phyloP scores from a whole-genome alignment of 352 stramenopile species.

The Sclerospora graminicola region DNA sequence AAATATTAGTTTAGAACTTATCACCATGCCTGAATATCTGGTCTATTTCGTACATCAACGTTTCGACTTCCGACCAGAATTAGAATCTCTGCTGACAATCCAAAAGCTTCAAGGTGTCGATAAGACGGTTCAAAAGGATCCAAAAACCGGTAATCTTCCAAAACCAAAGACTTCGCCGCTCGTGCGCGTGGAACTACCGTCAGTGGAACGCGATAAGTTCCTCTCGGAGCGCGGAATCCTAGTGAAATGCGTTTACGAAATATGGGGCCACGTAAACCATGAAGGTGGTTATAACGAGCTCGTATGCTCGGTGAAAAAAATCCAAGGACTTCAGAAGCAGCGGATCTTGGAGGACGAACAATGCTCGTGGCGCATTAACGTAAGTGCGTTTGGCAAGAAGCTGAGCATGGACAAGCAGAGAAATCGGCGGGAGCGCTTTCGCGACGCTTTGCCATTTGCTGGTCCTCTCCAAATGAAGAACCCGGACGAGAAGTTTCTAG shows the following conservation, averaged over 20 bases:
- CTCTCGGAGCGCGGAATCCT: too few species aligned
- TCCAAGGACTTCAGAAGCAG: slow-evolving; percentile 26
- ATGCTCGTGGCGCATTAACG: slow-evolving; percentile 63
- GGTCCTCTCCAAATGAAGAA: slow-evolving; percentile 65
- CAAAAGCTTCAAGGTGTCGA: too few species aligned
- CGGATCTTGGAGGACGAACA: slow-evolving; percentile 30
- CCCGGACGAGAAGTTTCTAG: too few species aligned
- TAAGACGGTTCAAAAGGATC: slow-evolving; percentile 24
- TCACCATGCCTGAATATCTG: slow-evolving; percentile 54
- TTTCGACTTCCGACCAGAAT: slow-evolving; percentile 75
- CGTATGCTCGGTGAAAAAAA: too few species aligned
- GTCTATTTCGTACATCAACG: too few species aligned
- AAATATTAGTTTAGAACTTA: background rate
- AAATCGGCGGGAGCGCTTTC: slow-evolving; percentile 35
- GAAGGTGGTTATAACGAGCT: too few species aligned
- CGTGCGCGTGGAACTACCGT: too few species aligned
- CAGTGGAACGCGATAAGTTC: too few species aligned
- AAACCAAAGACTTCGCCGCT: slow-evolving; percentile 48
- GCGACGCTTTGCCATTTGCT: slow-evolving; percentile 45
- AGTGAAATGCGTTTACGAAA: too few species aligned
- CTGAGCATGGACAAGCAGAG: slow-evolving; percentile 62
- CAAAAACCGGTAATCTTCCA: slow-evolving; percentile 19
- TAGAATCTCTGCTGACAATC: too few species aligned
- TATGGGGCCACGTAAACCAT: too few species aligned
- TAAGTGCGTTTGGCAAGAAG: slow-evolving; percentile 73